Percentiles rank a stretch among this genome's conserved stretches.
Evolutionary conservation across 2,329 filamentous ascomycete genomes (phyloP).

Genomic region (Apiospora pterosperma): DNA sequence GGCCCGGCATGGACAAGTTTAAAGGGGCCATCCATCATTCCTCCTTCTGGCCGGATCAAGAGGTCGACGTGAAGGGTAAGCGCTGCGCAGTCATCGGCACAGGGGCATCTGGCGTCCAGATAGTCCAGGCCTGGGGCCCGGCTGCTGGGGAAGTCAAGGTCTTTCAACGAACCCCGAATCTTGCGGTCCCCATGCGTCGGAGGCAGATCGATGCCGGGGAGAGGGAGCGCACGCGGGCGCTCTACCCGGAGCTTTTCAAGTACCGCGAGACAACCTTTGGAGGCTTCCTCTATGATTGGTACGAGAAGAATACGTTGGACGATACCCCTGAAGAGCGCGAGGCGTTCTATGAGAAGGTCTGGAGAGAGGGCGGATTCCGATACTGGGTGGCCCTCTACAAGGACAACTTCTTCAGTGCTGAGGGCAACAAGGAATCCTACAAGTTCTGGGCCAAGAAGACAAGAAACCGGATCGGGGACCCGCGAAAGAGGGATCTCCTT

Average conservation of each 20-base stretch:
- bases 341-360: slow-evolving; percentile 41
- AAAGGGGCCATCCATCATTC: slow-evolving; percentile 55
- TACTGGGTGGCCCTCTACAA: slow-evolving; percentile 49
- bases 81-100: slow-evolving; percentile 59
- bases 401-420: slow-evolving; percentile 42
- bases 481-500: slow-evolving; percentile 45
- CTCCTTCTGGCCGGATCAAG: slow-evolving; percentile 54
- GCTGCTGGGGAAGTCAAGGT: slow-evolving; percentile 48
- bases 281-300: slow-evolving; percentile 51
- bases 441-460: slow-evolving; percentile 45
- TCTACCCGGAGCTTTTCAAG: slow-evolving; percentile 48
- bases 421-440: slow-evolving; percentile 50
- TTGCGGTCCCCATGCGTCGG: slow-evolving; percentile 58
- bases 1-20: slow-evolving; percentile 50
- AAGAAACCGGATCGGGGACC: slow-evolving; percentile 42
- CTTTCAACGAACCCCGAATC: slow-evolving; percentile 64
- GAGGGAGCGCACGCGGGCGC: slow-evolving; percentile 39
- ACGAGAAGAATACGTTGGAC: slow-evolving; percentile 41
- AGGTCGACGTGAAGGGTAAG: slow-evolving; percentile 52
- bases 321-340: slow-evolving; percentile 39
- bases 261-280: slow-evolving; percentile 44
- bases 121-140: slow-evolving; percentile 56
- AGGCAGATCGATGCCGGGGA: slow-evolving; percentile 37
- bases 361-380: slow-evolving; percentile 49
- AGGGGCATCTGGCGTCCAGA: slow-evolving; percentile 60